Evolutionary conservation across 2,329 filamentous ascomycete species (phyloP).

Genomic region (Aschersonia sp.): DNA sequence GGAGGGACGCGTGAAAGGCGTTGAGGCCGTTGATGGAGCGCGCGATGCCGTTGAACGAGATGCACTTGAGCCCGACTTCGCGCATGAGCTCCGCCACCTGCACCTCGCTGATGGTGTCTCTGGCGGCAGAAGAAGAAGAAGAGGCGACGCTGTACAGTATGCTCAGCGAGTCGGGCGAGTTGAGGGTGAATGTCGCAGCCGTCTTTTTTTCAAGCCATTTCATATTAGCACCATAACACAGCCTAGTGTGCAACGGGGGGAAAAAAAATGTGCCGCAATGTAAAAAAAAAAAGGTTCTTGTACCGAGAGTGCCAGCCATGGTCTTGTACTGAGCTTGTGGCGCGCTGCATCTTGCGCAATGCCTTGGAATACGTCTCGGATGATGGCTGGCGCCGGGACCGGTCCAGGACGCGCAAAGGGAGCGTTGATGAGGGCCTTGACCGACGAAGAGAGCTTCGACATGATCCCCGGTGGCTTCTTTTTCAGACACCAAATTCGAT

Average conservation of each 20-base stretch:
- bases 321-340: slow-evolving; percentile 46
- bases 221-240: too few relatives aligned
- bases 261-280: neutral
- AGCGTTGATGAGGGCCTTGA: slow-evolving; percentile 63
- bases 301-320: slow-evolving; percentile 55
- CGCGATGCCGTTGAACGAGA: slow-evolving; percentile 70
- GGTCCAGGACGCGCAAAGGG: slow-evolving; percentile 52
- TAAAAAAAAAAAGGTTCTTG: slow-evolving; percentile 4
- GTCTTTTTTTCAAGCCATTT: slow-evolving; percentile 30
- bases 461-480: slow-evolving; percentile 24
- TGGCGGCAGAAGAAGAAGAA: slow-evolving; percentile 2
- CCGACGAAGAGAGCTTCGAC: slow-evolving; percentile 56
- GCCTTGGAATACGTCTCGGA: slow-evolving; percentile 47
- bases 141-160: slow-evolving; percentile 41
- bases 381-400: slow-evolving; percentile 46
- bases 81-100: slow-evolving; percentile 56
- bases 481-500: neutral
- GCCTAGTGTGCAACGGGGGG: neutral
- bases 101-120: slow-evolving; percentile 12
- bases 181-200: slow-evolving; percentile 73
- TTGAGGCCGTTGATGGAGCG: slow-evolving; percentile 72
- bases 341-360: slow-evolving; percentile 48
- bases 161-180: slow-evolving; percentile 63
- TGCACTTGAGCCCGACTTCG: slow-evolving; percentile 63
- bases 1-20: slow-evolving; percentile 51